phyloP scores from a whole-genome alignment of 306 rosid species.

The Inga leiocalycina region DNA sequence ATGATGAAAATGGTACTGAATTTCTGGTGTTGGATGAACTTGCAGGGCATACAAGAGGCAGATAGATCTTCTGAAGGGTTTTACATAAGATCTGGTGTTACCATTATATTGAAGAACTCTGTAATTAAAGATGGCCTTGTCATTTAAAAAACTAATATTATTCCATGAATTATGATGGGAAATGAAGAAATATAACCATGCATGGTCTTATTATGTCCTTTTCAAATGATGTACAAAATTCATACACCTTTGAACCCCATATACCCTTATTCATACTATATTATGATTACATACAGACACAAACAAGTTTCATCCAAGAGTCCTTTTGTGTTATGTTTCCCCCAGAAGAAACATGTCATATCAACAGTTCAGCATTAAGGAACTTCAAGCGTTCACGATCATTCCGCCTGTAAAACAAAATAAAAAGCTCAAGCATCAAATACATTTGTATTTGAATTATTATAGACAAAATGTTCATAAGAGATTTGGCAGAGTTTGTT shows the following conservation, averaged over 20 bases:
- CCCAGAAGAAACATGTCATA: neutral
- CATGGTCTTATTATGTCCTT: neutral
- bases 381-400: constrained; percentile 40
- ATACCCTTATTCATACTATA: neutral
- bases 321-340: neutral
- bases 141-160: constrained; percentile 45
- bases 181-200: constrained; percentile 20
- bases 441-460: neutral
- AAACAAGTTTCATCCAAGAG: neutral
- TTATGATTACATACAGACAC: neutral
- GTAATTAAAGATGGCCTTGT: constrained; percentile 62
- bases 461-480: neutral
- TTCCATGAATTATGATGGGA: constrained; percentile 36
- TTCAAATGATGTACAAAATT: neutral
- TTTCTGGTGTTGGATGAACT: constrained; percentile 26
- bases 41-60: constrained; percentile 90
- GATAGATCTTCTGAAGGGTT: constrained; percentile 90
- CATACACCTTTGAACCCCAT: neutral
- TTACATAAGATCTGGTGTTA: constrained; percentile 85
- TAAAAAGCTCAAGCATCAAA: neutral
- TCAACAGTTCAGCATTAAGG: neutral
- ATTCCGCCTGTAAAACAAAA: constrained; percentile 40
- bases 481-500: neutral
- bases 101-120: constrained; percentile 71
- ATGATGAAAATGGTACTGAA: constrained; percentile 22